phyloP scores from a whole-genome alignment of 2,329 filamentous ascomycete species.

The Fusarium pininemorale region DNA sequence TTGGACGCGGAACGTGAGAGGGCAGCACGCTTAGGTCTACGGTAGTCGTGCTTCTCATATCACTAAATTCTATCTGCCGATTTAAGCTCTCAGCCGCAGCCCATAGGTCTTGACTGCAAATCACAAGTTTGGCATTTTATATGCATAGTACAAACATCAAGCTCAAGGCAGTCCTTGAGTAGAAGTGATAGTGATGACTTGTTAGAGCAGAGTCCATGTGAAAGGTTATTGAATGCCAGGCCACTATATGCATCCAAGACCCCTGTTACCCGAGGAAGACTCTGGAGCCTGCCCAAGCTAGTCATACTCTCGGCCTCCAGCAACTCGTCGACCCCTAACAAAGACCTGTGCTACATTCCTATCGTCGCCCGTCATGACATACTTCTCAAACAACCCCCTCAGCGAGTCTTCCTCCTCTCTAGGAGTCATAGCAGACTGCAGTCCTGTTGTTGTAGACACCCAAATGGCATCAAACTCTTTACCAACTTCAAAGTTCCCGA shows the following conservation, averaged over 20 bases:
- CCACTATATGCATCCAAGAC: rapidly evolving
- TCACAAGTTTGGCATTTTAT: no score
- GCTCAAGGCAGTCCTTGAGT: rapidly evolving
- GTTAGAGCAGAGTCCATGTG: rapidly evolving
- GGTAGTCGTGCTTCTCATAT: background rate
- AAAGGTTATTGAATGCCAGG: rapidly evolving
- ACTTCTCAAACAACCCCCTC: slow-evolving; percentile 11
- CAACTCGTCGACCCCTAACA: background rate
- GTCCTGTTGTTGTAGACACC: background rate
- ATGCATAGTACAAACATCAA: background rate
- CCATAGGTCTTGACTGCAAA: rapidly evolving
- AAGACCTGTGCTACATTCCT: slow-evolving; percentile 12
- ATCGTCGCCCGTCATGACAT: slow-evolving; percentile 17
- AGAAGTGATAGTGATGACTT: background rate
- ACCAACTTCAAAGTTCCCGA: slow-evolving; percentile 5
- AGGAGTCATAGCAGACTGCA: slow-evolving; percentile 2
- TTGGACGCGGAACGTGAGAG: background rate
- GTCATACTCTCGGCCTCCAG: background rate
- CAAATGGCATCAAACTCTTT: slow-evolving; percentile 13
- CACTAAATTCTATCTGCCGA: background rate
- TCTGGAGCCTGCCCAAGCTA: rapidly evolving
- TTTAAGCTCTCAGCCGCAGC: rapidly evolving
- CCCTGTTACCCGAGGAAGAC: rapidly evolving
- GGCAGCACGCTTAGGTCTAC: background rate
- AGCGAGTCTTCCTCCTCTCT: background rate